Base-by-base conservation (phyloP, 1,284 basidiomycete species). In the Heliocybe sulcata region DNA sequence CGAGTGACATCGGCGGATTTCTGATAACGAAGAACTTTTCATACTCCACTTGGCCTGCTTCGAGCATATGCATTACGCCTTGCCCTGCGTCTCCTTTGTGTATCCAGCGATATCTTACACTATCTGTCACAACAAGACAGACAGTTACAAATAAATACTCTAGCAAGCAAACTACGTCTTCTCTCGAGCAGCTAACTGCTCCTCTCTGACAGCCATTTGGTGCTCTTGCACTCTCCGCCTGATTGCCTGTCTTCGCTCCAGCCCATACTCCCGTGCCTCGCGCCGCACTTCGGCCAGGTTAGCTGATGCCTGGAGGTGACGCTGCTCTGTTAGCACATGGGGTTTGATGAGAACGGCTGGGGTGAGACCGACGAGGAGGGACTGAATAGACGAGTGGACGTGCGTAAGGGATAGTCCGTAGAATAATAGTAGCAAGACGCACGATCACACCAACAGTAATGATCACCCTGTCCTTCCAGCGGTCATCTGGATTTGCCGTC, bases 261-360 rank as follows among this genome's bases (percentile, higher is more conserved):
- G 60, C 1, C 77, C 77, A 59, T 66, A 66, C 53, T 71, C 65
- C 31, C 69, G 64, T 12, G 73, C 77, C 19, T 76, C 77, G 14
- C 62, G 61, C 14, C 75, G 65, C 2, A 77, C 77, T 51, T 70
- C 66, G 0, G 74, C 69, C 6, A 79, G 69, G 59, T 77, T 76
- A 11, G 65, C 64, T 19, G 74, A 67, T 0, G 77, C 76, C 2
- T 64, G 61, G 19, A 56, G 54, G 35, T 77, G 68, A 8, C 65
- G 65, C 25, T 63, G 60, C 50, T 64, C 65, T 27, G 55, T 56
- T 23, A 58, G 42, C 3, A 49, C 26, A 26, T 53, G 55, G 19
- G 60, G 52, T 3, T 35, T 60, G 59, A 11, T 61, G 60, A 45
- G 58, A 59, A 69, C 31, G 3, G 63, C 62, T 1, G 72, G 72